phyloP scores from a whole-genome alignment of 768 basidiomycete genomes.

The Termitomyces sp. region DNA sequence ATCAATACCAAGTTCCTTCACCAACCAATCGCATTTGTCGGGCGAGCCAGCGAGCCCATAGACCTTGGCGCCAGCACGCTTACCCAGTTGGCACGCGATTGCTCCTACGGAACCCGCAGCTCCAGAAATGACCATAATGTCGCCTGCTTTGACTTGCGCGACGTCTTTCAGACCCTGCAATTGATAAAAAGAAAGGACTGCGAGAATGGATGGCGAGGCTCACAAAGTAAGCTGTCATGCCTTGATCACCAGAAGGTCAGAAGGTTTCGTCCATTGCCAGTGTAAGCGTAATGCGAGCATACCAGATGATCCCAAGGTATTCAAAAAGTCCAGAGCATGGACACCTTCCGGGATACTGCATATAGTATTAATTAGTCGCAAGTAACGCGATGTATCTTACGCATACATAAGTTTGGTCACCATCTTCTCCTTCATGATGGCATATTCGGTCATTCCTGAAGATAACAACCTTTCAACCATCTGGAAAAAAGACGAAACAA shows the following conservation, averaged over 20 bases:
- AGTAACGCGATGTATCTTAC: background rate
- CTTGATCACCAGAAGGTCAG: constrained; percentile 25
- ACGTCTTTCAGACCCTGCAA: constrained; percentile 75
- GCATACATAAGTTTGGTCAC: constrained; percentile 53
- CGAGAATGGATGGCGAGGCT: constrained; percentile 13
- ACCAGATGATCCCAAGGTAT: constrained; percentile 74
- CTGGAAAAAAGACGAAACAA: background rate
- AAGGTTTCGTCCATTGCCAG: background rate
- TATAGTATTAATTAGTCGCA: background rate
- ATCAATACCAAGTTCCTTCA: constrained; percentile 77
- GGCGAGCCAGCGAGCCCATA: constrained; percentile 81
- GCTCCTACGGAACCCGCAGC: constrained; percentile 91
- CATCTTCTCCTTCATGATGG: constrained; percentile 47
- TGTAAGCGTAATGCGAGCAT: background rate
- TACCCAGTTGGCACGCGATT: constrained; percentile 79
- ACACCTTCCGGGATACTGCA: constrained; percentile 53
- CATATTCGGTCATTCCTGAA: constrained; percentile 76
- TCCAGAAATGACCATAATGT: constrained; percentile 81
- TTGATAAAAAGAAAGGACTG: background rate
- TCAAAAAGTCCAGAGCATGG: constrained; percentile 71
- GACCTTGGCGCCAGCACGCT: constrained; percentile 72
- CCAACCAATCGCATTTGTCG: constrained; percentile 86
- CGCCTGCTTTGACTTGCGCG: constrained; percentile 75
- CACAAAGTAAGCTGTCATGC: constrained; percentile 89
- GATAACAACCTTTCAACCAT: background rate